Percentiles rank a stretch among this genome's conserved stretches.
phyloP scores from a whole-genome alignment of 441 rosid species.

The Lepidium campestre region DNA sequence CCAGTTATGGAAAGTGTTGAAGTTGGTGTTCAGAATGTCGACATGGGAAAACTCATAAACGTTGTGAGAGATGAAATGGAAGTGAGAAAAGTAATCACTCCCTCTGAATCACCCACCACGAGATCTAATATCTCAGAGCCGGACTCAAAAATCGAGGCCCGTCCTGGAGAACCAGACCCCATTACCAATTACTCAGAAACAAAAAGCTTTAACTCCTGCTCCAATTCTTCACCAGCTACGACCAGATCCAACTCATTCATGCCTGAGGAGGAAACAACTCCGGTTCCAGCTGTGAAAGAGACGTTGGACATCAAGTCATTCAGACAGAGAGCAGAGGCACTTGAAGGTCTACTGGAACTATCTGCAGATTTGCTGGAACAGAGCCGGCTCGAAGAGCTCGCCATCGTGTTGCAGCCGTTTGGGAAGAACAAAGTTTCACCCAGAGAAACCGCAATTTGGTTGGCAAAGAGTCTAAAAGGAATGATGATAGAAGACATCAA shows the following conservation, averaged over 20 bases:
- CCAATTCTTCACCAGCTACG: constrained; percentile 27
- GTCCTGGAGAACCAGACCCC: constrained; percentile 32
- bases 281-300: constrained; percentile 43
- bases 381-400: constrained; percentile 80
- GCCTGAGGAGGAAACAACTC: constrained; percentile 50
- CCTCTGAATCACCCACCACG: constrained; percentile 34
- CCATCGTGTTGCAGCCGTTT: constrained; percentile 81
- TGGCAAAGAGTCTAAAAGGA: constrained; percentile 88
- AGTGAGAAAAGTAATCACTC: constrained; percentile 41
- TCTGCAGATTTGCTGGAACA: constrained; percentile 88
- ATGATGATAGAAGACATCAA: constrained; percentile 77
- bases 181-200: constrained; percentile 25
- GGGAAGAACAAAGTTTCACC: constrained; percentile 94
- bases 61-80: constrained; percentile 70
- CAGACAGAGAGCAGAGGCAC: constrained; percentile 95
- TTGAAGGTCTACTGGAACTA: constrained; percentile 85
- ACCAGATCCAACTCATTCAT: constrained; percentile 31
- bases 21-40: constrained; percentile 65
- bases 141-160: constrained; percentile 31
- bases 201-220: constrained; percentile 24
- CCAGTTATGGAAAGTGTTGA: constrained; percentile 78
- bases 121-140: constrained; percentile 43
- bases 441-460: constrained; percentile 96
- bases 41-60: constrained; percentile 71
- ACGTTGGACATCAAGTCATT: constrained; percentile 73